phyloP scores from a whole-genome alignment of 345 rosid species.

The Citrus maxima region DNA sequence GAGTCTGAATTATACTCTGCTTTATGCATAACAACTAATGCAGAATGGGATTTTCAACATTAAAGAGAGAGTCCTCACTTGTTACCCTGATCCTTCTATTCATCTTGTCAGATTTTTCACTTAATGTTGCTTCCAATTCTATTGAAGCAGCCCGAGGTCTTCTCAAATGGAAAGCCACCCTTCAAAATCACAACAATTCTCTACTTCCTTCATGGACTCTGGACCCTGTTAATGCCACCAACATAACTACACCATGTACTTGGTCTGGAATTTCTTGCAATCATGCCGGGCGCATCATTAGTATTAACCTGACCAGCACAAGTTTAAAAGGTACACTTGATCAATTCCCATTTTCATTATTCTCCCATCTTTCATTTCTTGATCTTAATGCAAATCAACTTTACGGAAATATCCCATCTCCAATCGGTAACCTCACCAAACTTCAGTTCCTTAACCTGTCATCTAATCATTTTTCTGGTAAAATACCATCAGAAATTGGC shows the following conservation, averaged over 20 bases:
- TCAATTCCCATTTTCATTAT: conserved; percentile 23
- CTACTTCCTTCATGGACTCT: conserved; percentile 21
- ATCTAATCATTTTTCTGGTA: conserved; percentile 11
- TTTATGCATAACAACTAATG: background rate
- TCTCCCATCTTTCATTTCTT: conserved; percentile 23
- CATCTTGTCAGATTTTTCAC: background rate
- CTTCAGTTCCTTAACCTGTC: conserved; percentile 23
- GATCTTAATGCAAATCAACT: conserved; percentile 25
- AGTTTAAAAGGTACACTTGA: conserved; percentile 29
- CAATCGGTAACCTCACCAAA: conserved; percentile 18
- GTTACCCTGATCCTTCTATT: background rate
- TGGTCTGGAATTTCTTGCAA: conserved; percentile 31
- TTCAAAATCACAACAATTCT: conserved; percentile 5
- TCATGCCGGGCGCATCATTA: background rate
- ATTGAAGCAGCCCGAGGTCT: background rate
- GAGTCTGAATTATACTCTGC: background rate
- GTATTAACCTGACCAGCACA: conserved; percentile 25
- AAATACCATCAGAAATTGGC: conserved; percentile 25
- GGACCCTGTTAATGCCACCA: background rate
- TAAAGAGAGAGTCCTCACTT: background rate
- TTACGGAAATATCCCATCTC: conserved; percentile 22
- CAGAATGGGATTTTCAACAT: background rate
- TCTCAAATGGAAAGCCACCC: conserved; percentile 7
- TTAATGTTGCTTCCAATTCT: background rate
- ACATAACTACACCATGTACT: background rate